phyloP scores from a whole-genome alignment of 495 filamentous ascomycete species.

The Xylaria nigripes region DNA sequence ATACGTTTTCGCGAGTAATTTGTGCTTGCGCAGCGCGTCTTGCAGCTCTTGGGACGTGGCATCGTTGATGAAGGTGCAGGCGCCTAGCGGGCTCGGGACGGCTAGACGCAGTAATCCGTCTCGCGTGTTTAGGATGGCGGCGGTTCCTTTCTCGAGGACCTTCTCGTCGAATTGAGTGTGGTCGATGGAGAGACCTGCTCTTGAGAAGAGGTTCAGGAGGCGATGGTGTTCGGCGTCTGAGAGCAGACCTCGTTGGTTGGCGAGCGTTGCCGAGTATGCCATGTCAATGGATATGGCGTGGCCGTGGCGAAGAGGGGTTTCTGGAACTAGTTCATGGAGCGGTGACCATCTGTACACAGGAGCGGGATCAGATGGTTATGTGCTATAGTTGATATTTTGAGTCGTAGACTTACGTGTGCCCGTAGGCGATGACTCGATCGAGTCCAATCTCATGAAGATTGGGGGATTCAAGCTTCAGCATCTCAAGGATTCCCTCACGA shows the following conservation, averaged over 20 bases:
- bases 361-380: not conserved
- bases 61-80: conserved; percentile 52
- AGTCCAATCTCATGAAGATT: conserved; percentile 57
- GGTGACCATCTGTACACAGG: conserved; percentile 46
- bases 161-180: conserved; percentile 52
- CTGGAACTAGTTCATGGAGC: conserved; percentile 52
- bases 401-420: conserved; percentile 45
- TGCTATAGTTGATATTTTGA: not conserved
- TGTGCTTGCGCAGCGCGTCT: conserved; percentile 45
- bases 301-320: conserved; percentile 53
- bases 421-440: conserved; percentile 59
- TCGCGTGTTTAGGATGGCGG: conserved; percentile 55
- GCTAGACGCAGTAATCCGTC: conserved; percentile 52
- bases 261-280: conserved; percentile 57
- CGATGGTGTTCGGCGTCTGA: conserved; percentile 43
- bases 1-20: conserved; percentile 44
- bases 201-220: conserved; percentile 51
- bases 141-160: conserved; percentile 50
- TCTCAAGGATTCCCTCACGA: conserved; percentile 49
- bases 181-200: conserved; percentile 55
- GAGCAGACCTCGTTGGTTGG: conserved; percentile 44
- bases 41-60: conserved; percentile 42
- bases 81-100: conserved; percentile 48
- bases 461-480: conserved; percentile 56
- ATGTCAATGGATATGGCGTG: conserved; percentile 62